A percentile compares a stretch with the other conserved stretches of the same genome.
Conservation (phyloP, 257 asterid genomes). For the Solanum piurae region DNA sequence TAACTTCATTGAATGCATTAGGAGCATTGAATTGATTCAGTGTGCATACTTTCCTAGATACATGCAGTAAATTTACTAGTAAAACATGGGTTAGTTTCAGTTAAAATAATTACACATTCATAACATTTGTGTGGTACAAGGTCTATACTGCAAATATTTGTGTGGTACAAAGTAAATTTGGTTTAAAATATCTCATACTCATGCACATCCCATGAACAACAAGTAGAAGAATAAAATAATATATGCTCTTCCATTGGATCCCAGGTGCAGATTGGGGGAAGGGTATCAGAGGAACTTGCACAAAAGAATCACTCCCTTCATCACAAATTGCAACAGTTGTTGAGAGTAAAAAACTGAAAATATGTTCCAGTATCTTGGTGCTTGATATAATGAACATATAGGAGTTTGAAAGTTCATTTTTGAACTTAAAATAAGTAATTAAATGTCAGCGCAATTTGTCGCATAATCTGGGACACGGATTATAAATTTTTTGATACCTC, state of each 20-base stretch:
- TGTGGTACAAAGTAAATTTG: neutral
- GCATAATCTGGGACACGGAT: neutral
- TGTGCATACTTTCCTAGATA: neutral
- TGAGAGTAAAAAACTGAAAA: neutral
- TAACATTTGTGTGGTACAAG: neutral
- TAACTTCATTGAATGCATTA: neutral
- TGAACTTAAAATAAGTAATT: neutral
- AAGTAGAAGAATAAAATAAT: neutral
- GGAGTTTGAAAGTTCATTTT: neutral
- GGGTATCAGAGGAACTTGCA: neutral
- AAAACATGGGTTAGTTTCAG: neutral
- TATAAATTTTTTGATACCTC: constrained; percentile 28
- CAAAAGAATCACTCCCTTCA: neutral
- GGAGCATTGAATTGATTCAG: neutral
- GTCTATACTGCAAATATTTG: neutral
- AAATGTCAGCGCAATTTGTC: neutral
- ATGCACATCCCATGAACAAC: neutral
- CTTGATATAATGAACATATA: neutral
- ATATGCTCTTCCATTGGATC: neutral
- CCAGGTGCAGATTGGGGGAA: neutral
- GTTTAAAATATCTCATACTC: neutral
- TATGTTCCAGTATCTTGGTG: neutral
- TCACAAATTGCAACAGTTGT: neutral
- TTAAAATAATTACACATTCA: neutral
- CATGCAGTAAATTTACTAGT: neutral